Conservation (phyloP, 768 basidiomycete species). For the Obba rivulosa region DNA sequence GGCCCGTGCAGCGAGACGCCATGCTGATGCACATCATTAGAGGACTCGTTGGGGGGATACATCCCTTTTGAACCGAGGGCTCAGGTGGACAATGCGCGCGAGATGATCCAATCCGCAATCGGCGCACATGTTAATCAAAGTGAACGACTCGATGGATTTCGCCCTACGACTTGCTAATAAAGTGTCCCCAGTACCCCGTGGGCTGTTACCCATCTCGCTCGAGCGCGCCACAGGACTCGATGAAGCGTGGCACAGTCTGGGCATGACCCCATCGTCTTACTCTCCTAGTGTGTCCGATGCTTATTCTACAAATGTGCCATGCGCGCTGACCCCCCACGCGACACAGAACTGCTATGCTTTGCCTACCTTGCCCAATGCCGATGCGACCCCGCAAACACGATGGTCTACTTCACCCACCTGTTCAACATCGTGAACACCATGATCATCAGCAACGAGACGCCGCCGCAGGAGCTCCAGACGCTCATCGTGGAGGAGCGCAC, state of each 20-base stretch:
- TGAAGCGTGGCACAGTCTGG: constrained; percentile 44
- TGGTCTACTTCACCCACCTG: constrained; percentile 59
- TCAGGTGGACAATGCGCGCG: constrained; percentile 53
- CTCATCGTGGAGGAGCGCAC: constrained; percentile 57
- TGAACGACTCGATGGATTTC: constrained; percentile 31
- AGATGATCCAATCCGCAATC: constrained; percentile 67
- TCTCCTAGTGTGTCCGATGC: constrained; percentile 45
- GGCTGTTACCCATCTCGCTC: constrained; percentile 39
- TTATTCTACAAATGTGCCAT: neutral
- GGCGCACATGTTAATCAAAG: constrained; percentile 79
- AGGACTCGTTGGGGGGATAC: constrained; percentile 7
- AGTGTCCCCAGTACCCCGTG: constrained; percentile 45
- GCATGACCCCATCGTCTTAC: constrained; percentile 62
- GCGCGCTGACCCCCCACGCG: constrained; percentile 1
- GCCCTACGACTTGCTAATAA: neutral
- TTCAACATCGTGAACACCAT: constrained; percentile 45
- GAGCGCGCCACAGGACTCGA: constrained; percentile 35
- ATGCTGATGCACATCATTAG: constrained; percentile 3
- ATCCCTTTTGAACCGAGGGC: constrained; percentile 20
- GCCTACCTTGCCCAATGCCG: constrained; percentile 78
- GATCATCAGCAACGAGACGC: constrained; percentile 42
- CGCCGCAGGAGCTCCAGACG: constrained; percentile 44
- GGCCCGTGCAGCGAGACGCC: constrained; percentile 42
- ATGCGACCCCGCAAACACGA: constrained; percentile 65
- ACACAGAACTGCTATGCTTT: constrained; percentile 65